phyloP scores from a whole-genome alignment of 352 stramenopile species.

The Phytophthora fragariae region DNA sequence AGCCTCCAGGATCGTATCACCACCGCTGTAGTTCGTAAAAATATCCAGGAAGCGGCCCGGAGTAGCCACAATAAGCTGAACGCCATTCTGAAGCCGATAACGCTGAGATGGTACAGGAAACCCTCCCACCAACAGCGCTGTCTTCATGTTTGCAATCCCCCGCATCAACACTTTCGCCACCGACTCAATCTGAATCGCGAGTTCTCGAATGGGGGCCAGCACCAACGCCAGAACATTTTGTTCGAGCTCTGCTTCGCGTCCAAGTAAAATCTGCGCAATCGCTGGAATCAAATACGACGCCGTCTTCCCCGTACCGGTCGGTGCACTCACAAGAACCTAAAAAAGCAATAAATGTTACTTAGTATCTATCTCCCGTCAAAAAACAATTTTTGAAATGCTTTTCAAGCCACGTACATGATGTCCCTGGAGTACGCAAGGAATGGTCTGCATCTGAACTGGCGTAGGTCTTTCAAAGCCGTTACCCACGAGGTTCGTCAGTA shows the following conservation, averaged over 20 bases:
- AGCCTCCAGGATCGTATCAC: conserved; percentile 24
- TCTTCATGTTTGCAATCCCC: conserved; percentile 70
- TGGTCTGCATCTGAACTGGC: conserved; percentile 80
- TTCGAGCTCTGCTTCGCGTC: conserved; percentile 25
- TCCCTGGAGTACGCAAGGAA: conserved; percentile 56
- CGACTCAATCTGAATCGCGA: conserved; percentile 79
- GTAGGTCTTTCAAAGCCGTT: conserved; percentile 54
- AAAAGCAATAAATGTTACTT: not conserved
- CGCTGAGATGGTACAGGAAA: conserved; percentile 71
- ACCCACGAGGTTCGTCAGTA: conserved; percentile 51
- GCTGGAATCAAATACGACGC: conserved; percentile 69
- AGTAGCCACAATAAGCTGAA: conserved; percentile 75
- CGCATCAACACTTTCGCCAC: conserved; percentile 64
- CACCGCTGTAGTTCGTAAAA: conserved; percentile 42
- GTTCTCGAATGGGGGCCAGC: conserved; percentile 71
- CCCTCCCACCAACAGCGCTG: conserved; percentile 68
- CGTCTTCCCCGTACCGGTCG: conserved; percentile 80
- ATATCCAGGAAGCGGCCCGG: conserved; percentile 72
- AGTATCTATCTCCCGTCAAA: not conserved
- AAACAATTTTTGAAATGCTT: too few species aligned
- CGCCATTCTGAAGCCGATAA: conserved; percentile 63
- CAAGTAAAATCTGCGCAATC: conserved; percentile 48
- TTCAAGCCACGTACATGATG: conserved; percentile 43
- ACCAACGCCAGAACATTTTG: conserved; percentile 50
- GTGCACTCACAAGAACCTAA: conserved; percentile 64